Percentiles rank a stretch among this genome's conserved stretches.
phyloP scores from a whole-genome alignment of 176 grass and related monocot genomes.

The Oryza meridionalis region DNA sequence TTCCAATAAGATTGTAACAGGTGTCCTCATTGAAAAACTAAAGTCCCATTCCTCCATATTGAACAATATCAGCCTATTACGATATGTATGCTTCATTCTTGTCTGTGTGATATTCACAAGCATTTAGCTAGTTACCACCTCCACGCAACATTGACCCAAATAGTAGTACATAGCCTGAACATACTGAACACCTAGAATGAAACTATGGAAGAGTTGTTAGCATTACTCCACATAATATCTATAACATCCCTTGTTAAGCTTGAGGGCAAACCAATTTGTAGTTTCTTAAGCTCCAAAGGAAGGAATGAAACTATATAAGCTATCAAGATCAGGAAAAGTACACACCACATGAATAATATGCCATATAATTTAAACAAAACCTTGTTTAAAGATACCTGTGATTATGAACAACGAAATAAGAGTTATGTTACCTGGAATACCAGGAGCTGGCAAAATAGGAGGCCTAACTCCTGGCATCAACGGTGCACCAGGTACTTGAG shows the following conservation, averaged over 20 bases:
- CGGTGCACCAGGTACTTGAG: constrained; percentile 47
- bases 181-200: constrained; percentile 8
- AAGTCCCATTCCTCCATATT: no score
- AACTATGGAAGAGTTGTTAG: constrained; percentile 3
- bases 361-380: background rate
- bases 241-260: background rate
- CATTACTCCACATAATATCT: background rate
- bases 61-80: no score
- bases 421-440: constrained; percentile 49
- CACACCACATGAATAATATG: background rate
- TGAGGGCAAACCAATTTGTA: background rate
- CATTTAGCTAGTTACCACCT: no score
- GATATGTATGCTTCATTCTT: no score
- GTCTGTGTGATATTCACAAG: no score
- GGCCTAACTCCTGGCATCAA: constrained; percentile 59
- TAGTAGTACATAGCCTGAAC: background rate
- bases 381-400: background rate
- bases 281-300: constrained; percentile 23
- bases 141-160: no score
- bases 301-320: constrained; percentile 10
- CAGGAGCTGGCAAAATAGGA: constrained; percentile 65
- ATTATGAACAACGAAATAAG: constrained; percentile 21
- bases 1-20: background rate
- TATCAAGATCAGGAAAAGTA: background rate
- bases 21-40: background rate